A percentile compares a stretch with the other conserved stretches of the same genome.
Evolutionary conservation across 371 early-diverging fungal species (phyloP).

Genomic region (Batkoa obscura): DNA sequence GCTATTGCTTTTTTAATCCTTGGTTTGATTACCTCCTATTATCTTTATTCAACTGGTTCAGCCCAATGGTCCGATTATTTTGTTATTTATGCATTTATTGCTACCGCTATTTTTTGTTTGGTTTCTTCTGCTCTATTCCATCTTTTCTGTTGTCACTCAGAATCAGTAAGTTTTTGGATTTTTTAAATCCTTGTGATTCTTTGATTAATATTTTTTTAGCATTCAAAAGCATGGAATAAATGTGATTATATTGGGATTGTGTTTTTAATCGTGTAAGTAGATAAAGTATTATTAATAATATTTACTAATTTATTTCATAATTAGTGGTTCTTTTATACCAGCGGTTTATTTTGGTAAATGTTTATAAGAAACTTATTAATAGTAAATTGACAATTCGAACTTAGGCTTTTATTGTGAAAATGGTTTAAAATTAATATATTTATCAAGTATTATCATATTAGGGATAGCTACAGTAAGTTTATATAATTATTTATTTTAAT

Average conservation of each 20-base stretch:
- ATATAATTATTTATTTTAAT: neutral
- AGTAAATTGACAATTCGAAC: no score
- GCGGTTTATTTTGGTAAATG: slow-evolving; percentile 42
- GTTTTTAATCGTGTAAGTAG: slow-evolving; percentile 50
- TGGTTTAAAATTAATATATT: slow-evolving; percentile 34
- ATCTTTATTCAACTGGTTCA: slow-evolving; percentile 7
- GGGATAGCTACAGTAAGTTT: slow-evolving; percentile 34
- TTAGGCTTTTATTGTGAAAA: slow-evolving; percentile 48
- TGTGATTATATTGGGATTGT: slow-evolving; percentile 90
- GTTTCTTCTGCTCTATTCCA: slow-evolving; percentile 67
- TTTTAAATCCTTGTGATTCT: no score
- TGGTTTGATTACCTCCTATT: neutral
- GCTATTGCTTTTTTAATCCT: neutral
- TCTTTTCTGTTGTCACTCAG: slow-evolving; percentile 72
- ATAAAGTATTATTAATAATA: neutral
- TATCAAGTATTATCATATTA: slow-evolving; percentile 31
- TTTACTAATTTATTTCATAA: neutral
- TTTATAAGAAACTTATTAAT: slow-evolving; percentile 13
- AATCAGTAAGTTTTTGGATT: no score
- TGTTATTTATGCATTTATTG: slow-evolving; percentile 45
- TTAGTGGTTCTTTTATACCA: slow-evolving; percentile 47
- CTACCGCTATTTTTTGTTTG: slow-evolving; percentile 56
- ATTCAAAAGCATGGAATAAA: slow-evolving; percentile 44
- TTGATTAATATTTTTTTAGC: no score
- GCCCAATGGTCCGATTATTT: slow-evolving; percentile 27